phyloP scores from a whole-genome alignment of 441 rosid genomes.

The Populus hybrid region DNA sequence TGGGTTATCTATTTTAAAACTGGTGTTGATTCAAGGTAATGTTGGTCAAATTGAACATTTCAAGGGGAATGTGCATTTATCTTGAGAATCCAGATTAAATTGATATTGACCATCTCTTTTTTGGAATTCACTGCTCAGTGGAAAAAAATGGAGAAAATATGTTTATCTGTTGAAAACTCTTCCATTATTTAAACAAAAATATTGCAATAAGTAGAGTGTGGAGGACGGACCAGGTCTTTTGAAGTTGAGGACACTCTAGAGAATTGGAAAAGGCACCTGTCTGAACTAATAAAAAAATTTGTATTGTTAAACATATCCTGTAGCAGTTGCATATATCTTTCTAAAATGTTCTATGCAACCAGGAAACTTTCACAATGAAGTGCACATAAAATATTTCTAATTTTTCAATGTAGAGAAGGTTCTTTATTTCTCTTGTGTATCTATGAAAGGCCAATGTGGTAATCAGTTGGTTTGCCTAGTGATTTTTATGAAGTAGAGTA shows the following conservation, averaged over 20 bases:
- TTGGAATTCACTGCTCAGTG: no score
- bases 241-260: neutral
- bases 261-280: neutral
- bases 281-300: neutral
- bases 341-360: neutral
- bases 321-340: neutral
- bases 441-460: neutral
- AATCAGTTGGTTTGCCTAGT: neutral
- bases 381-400: no score
- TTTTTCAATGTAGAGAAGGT: no score
- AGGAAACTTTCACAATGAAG: no score
- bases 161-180: neutral
- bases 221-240: neutral
- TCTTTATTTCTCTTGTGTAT: neutral
- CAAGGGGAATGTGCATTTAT: neutral
- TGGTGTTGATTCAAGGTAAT: neutral
- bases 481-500: slow-evolving; percentile 5
- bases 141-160: neutral
- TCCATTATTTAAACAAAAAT: neutral
- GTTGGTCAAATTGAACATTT: neutral
- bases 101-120: neutral
- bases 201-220: neutral
- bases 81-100: neutral
- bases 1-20: neutral
- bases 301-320: neutral